phyloP scores from a whole-genome alignment of 306 rosid genomes.

The Pyrus pyrifolia region DNA sequence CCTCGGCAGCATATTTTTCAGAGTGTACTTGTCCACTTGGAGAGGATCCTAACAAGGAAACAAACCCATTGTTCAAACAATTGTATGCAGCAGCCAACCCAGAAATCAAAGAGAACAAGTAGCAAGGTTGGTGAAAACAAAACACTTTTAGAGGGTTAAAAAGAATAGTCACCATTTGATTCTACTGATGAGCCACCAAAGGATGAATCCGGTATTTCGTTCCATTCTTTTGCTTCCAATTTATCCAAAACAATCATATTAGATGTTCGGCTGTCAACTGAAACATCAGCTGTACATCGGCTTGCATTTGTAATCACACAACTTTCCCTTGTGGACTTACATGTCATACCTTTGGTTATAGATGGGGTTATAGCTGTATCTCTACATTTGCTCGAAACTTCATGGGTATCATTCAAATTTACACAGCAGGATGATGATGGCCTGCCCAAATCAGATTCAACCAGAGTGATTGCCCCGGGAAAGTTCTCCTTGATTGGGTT shows the following conservation, averaged over 20 bases:
- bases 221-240: constrained; percentile 21
- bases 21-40: constrained; percentile 12
- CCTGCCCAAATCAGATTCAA: constrained; percentile 11
- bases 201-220: constrained; percentile 27
- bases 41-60: constrained; percentile 18
- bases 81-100: constrained; percentile 18
- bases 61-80: neutral
- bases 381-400: constrained; percentile 11
- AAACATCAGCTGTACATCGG: constrained; percentile 14
- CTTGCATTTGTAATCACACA: constrained; percentile 33
- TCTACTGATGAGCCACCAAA: constrained; percentile 25
- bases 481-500: constrained; percentile 8
- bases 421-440: constrained; percentile 30
- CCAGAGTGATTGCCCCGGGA: constrained; percentile 1
- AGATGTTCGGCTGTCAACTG: constrained; percentile 4
- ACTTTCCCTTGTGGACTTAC: constrained; percentile 19
- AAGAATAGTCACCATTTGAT: constrained; percentile 38
- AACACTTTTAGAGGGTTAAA: constrained; percentile 3
- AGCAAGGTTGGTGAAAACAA: constrained; percentile 3
- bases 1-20: constrained; percentile 20
- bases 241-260: constrained; percentile 1
- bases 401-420: constrained; percentile 21
- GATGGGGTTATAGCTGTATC: constrained; percentile 16
- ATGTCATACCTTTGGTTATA: constrained; percentile 21
- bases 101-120: constrained; percentile 13